Evolutionary conservation across 208 protist species (phyloP).

Genomic region (Trypanosoma melophagium): DNA sequence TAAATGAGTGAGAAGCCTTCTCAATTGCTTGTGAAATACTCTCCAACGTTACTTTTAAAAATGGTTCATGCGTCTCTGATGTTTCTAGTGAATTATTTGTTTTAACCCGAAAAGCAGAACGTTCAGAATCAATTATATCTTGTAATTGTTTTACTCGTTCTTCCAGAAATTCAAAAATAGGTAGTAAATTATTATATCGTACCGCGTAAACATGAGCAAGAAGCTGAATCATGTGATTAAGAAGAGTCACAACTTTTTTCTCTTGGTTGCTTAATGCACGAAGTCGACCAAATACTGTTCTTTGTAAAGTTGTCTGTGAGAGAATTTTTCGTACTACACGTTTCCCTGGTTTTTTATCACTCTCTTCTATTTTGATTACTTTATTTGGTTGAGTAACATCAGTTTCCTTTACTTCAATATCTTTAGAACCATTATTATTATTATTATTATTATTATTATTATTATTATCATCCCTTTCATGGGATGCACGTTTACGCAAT

Average conservation of each 20-base stretch:
- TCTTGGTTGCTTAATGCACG: conserved; percentile 53
- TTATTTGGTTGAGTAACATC: conserved; percentile 7
- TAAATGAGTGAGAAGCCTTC: conserved; percentile 48
- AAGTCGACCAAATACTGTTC: conserved; percentile 51
- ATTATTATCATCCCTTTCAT: background rate
- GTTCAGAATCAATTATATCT: conserved; percentile 60
- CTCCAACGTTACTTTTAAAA: conserved; percentile 56
- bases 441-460: background rate
- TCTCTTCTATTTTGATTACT: conserved; percentile 14
- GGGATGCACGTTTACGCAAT: conserved; percentile 8
- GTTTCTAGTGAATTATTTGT: conserved; percentile 29
- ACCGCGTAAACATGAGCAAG: conserved; percentile 74
- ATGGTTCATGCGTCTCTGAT: conserved; percentile 46
- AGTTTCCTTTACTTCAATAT: background rate
- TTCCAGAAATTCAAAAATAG: conserved; percentile 67
- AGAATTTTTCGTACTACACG: conserved; percentile 4
- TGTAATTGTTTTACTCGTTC: conserved; percentile 42
- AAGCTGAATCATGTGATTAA: conserved; percentile 74
- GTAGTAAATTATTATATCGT: conserved; percentile 74
- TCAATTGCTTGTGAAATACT: conserved; percentile 38
- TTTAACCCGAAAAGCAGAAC: conserved; percentile 41
- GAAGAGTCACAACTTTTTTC: conserved; percentile 66
- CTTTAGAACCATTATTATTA: background rate
- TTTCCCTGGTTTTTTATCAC: background rate
- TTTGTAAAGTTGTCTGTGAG: conserved; percentile 4